These are phyloP conservation scores for Auricularia sp. DNA, from an alignment of 768 basidiomycete genomes.

Conservation along the genomic window DNA sequence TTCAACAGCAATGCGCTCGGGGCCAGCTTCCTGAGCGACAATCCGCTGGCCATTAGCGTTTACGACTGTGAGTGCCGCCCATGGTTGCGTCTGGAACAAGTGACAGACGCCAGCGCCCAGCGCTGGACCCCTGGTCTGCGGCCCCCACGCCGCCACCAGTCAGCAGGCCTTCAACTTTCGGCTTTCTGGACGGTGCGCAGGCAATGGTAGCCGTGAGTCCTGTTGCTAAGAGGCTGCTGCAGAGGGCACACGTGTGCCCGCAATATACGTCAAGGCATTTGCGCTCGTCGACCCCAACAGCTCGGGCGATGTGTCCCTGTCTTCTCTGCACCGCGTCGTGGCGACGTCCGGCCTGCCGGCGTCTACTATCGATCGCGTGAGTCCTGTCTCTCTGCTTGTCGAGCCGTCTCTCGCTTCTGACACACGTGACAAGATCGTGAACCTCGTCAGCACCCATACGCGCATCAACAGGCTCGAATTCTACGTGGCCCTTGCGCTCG, in stretches of 20 bases:
- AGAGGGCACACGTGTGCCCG: slow-evolving; percentile 76
- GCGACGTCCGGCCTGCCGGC: slow-evolving; percentile 72
- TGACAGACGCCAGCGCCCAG: background rate
- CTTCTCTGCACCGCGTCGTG: slow-evolving; percentile 69
- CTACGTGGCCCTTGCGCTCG: slow-evolving; percentile 81
- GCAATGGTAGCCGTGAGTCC: background rate
- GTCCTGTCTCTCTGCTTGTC: slow-evolving; percentile 8
- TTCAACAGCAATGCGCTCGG: slow-evolving; percentile 4
- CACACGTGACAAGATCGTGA: slow-evolving; percentile 57
- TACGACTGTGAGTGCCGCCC: slow-evolving; percentile 9
- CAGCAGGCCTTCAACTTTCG: background rate
- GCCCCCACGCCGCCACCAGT: slow-evolving; percentile 18
- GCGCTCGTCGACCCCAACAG: slow-evolving; percentile 59
- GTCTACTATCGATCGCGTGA: slow-evolving; percentile 70
- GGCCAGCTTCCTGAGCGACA: slow-evolving; percentile 10
- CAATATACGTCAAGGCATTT: slow-evolving; percentile 66
- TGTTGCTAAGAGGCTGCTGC: slow-evolving; percentile 4
- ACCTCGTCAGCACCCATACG: slow-evolving; percentile 70
- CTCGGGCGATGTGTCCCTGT: slow-evolving; percentile 72
- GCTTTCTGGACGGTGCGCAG: background rate
- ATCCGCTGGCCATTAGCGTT: slow-evolving; percentile 9
- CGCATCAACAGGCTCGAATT: slow-evolving; percentile 84
- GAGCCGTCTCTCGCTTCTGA: background rate
- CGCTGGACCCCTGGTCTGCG: slow-evolving; percentile 23
- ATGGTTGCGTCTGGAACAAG: slow-evolving; percentile 11